Conservation (phyloP, 805 yeast genomes). For the Ogataea ganodermae region DNA sequence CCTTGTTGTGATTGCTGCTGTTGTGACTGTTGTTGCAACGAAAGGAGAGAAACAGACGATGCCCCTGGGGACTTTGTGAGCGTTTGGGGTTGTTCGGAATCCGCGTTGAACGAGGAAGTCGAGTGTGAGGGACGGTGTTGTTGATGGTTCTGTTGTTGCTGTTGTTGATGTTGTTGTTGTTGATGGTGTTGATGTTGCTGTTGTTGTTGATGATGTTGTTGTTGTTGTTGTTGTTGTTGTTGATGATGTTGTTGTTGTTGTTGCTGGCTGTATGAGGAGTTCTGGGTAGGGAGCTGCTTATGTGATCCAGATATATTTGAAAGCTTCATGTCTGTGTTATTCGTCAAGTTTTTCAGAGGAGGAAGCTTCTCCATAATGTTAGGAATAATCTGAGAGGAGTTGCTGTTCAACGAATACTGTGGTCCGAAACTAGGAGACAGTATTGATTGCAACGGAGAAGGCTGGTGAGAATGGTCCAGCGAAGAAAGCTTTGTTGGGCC, state of each 20-base stretch:
- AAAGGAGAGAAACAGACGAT: constrained; percentile 2
- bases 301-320: constrained; percentile 6
- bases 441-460: constrained; percentile 24
- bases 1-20: constrained; percentile 18
- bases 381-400: constrained; percentile 15
- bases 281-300: constrained; percentile 9
- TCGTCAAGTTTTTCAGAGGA: constrained; percentile 22
- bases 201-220: constrained; percentile 9
- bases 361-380: constrained; percentile 24
- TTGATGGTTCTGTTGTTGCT: not conserved
- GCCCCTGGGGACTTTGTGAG: constrained; percentile 13
- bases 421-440: constrained; percentile 38
- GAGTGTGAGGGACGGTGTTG: constrained; percentile 2
- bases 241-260: not conserved
- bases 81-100: constrained; percentile 1
- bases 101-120: constrained; percentile 1
- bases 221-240: not conserved
- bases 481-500: constrained; percentile 28
- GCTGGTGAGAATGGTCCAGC: constrained; percentile 22
- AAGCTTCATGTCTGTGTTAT: constrained; percentile 7
- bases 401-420: constrained; percentile 28
- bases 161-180: constrained; percentile 3
- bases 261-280: constrained; percentile 7
- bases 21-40: not conserved
- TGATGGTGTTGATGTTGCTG: constrained; percentile 7